Evolutionary conservation across 352 stramenopile genomes (phyloP), one percentile per base, ranked within the genome.

Genomic region (Globisporangium apiculatum): DNA sequence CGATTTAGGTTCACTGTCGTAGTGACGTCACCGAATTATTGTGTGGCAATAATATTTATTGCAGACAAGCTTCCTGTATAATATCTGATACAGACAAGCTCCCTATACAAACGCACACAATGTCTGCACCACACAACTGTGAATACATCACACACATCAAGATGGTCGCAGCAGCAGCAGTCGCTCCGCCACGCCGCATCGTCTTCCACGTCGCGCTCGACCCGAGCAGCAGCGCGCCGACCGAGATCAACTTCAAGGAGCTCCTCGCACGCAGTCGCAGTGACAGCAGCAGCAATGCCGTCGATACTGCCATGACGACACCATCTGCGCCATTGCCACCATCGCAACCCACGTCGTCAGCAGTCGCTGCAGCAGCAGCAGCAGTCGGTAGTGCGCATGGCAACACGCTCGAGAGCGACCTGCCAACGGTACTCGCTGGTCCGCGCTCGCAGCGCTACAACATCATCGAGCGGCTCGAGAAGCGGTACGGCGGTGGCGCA

Each of bases 381-480:
- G 18, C 42, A 4, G 24, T 31, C 24, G 2, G 24, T 31, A 31
- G 24, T 31, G 24, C 24, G 24, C 24, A 31, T 31, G 24, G 24
- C 24, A 31, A 31, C 24, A 31, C 24, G 2, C 11, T 7, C 17
- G 56, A 50, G 61, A 43, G 50, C 56, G 49, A 55, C 48, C 47
- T 43, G 52, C 38, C 15, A 18, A 48, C 38, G 46, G 56, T 52
- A 41, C 53, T 66, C 15, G 47, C 55, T 0, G 68, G 61, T 14
- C 65, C 65, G 3, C 64, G 71, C 2, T 69, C 71, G 15, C 63
- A 89, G 65, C 79, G 81, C 31, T 94, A 87, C 58, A 88, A 90
- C 57, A 94, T 94, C 67, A 94, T 94, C 53, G 85, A 94, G 56
- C 77, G 84, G 17, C 65, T 94, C 24, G 85, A 94, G 62, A 91